Evolutionary conservation across 176 grass and related monocot genomes (phyloP).

Genomic region (Thalia dealbata): DNA sequence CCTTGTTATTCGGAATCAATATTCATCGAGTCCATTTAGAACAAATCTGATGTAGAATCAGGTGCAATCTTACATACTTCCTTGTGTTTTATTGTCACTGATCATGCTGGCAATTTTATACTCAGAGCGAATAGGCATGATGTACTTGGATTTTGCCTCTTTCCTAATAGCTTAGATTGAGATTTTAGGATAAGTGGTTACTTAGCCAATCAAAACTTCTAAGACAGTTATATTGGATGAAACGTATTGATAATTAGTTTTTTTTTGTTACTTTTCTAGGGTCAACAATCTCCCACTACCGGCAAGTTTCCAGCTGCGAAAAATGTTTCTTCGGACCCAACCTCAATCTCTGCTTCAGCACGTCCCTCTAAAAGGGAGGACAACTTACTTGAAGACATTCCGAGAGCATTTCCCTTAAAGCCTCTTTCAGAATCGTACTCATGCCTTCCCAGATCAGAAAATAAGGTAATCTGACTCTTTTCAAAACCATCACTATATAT

Average conservation of each 20-base stretch:
- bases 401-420: conserved; percentile 65
- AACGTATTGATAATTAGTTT: neutral
- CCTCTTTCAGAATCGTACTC: conserved; percentile 32
- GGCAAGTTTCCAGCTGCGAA: conserved; percentile 55
- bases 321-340: conserved; percentile 23
- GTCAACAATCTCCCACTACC: conserved; percentile 82
- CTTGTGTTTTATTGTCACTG: too few species aligned
- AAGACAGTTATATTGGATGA: neutral
- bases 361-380: conserved; percentile 14
- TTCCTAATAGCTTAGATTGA: neutral
- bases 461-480: conserved; percentile 33
- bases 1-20: neutral
- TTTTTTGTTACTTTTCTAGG: conserved; percentile 37
- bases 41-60: too few species aligned
- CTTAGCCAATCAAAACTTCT: neutral
- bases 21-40: neutral
- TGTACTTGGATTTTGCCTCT: neutral
- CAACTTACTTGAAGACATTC: conserved; percentile 26
- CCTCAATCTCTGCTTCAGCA: conserved; percentile 11
- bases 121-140: neutral
- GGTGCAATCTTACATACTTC: too few species aligned
- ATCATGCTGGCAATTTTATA: too few species aligned
- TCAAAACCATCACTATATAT: neutral
- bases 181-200: neutral
- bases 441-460: conserved; percentile 43